phyloP scores from a whole-genome alignment of 2,329 filamentous ascomycete genomes.

The Alternaria postmessia region DNA sequence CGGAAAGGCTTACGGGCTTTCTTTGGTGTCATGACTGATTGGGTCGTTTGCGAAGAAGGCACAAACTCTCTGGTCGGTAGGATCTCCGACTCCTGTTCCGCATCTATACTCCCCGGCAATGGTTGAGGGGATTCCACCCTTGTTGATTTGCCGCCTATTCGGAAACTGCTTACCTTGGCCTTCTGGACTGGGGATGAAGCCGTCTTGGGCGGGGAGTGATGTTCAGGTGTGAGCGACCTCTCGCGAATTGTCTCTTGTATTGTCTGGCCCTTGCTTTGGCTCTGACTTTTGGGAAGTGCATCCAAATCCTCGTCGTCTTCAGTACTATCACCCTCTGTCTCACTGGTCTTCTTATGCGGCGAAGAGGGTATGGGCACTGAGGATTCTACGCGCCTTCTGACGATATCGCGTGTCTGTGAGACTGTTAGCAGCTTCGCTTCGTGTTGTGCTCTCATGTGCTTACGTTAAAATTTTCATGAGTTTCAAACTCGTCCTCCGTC shows the following conservation, averaged over 20 bases:
- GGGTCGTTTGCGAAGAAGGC: slow-evolving; percentile 10
- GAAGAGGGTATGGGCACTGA: not conserved
- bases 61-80: slow-evolving; percentile 3
- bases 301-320: slow-evolving; percentile 51
- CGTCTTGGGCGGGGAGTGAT: slow-evolving; percentile 2
- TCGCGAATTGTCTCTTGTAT: not conserved
- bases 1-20: slow-evolving; percentile 35
- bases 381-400: not conserved
- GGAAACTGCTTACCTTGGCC: slow-evolving; percentile 34
- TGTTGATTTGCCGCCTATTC: slow-evolving; percentile 40
- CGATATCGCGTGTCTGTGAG: slow-evolving; percentile 22
- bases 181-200: slow-evolving; percentile 15
- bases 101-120: not conserved
- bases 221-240: slow-evolving; percentile 17
- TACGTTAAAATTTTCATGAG: slow-evolving; percentile 44
- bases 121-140: slow-evolving; percentile 1
- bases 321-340: not conserved
- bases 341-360: not conserved
- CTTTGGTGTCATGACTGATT: slow-evolving; percentile 17
- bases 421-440: slow-evolving; percentile 3
- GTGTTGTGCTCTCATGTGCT: not conserved
- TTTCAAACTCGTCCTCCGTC: slow-evolving; percentile 50
- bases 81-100: not conserved
- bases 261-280: slow-evolving; percentile 11
- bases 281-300: slow-evolving; percentile 33